phyloP scores from a whole-genome alignment of 176 grass and related monocot genomes.

The Saccharum officinarum region DNA sequence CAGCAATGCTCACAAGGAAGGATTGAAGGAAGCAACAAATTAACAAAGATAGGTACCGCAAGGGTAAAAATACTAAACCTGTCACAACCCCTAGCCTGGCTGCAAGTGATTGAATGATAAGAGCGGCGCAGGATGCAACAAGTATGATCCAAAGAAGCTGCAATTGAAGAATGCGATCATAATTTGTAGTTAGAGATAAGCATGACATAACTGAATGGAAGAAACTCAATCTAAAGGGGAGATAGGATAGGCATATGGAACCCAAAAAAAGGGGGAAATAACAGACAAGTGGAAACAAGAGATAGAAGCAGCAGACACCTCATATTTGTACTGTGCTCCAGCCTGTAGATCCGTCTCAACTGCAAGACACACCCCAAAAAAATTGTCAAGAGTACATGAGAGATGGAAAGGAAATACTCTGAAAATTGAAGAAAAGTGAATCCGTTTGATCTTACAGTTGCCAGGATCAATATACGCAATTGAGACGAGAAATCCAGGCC shows the following conservation, averaged over 20 bases:
- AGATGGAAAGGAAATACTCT: background rate
- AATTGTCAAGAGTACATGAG: conserved; percentile 14
- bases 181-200: conserved; percentile 8
- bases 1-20: conserved; percentile 10
- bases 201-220: background rate
- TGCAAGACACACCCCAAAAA: conserved; percentile 28
- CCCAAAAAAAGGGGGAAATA: background rate
- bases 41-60: conserved; percentile 15
- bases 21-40: background rate
- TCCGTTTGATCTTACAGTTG: conserved; percentile 67
- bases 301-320: conserved; percentile 51
- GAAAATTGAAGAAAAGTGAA: conserved; percentile 19
- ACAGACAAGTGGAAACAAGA: background rate
- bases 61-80: conserved; percentile 49
- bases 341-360: conserved; percentile 95
- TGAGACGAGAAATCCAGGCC: conserved; percentile 95
- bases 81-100: conserved; percentile 93
- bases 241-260: background rate
- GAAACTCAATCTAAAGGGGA: background rate
- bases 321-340: conserved; percentile 94
- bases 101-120: conserved; percentile 95
- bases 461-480: conserved; percentile 99
- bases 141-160: conserved; percentile 99
- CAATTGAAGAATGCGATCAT: conserved; percentile 18
- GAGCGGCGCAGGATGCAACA: conserved; percentile 89